Conservation (phyloP, 2,329 filamentous ascomycete species). For the Fusarium begoniae region DNA sequence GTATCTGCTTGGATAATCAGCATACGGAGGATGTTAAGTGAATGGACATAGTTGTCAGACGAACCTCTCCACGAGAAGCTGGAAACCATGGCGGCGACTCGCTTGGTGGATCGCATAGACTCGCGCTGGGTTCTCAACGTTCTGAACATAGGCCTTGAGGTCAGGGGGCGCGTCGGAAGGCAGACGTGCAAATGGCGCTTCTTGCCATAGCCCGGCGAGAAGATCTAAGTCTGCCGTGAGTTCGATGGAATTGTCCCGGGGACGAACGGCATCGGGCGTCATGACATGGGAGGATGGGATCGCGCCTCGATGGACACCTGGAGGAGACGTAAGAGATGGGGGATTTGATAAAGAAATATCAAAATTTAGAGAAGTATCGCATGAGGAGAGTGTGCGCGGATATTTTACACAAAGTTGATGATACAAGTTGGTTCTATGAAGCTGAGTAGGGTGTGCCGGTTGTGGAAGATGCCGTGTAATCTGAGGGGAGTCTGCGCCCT, state of each 20-base stretch:
- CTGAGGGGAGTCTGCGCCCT: background rate
- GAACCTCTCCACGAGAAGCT: conserved; percentile 73
- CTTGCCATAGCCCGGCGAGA: conserved; percentile 68
- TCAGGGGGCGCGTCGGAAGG: conserved; percentile 69
- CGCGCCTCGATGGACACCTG: conserved; percentile 20
- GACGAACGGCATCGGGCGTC: conserved; percentile 36
- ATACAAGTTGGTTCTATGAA: background rate
- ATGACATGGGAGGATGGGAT: conserved; percentile 36
- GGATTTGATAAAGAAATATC: background rate
- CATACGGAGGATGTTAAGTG: background rate
- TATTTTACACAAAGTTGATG: background rate
- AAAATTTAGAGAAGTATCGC: background rate
- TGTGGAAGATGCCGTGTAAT: background rate
- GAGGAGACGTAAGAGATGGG: background rate
- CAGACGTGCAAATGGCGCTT: conserved; percentile 66
- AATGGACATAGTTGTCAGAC: conserved; percentile 29
- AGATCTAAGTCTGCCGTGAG: conserved; percentile 56
- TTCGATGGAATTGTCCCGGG: conserved; percentile 28
- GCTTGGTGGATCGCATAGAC: conserved; percentile 70
- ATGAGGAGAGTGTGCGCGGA: background rate
- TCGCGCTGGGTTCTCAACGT: conserved; percentile 68
- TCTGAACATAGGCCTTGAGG: conserved; percentile 62
- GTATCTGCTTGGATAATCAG: conserved; percentile 64
- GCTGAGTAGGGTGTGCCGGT: background rate
- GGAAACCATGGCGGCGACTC: conserved; percentile 69